phyloP scores from a whole-genome alignment of 2,329 filamentous ascomycete genomes.

The Talaromyces piceae region DNA sequence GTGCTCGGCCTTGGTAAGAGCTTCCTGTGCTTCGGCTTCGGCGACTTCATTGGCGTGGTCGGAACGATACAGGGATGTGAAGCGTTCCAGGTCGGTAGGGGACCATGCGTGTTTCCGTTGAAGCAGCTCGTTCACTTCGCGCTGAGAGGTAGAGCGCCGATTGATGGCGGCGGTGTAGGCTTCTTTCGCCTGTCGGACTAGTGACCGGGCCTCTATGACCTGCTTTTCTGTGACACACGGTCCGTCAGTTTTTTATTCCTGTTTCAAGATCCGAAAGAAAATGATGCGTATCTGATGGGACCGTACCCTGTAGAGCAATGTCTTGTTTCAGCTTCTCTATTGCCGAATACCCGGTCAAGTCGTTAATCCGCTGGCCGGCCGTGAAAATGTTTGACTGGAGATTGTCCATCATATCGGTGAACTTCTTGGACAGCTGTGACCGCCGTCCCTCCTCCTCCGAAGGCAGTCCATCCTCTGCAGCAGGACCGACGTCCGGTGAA shows the following conservation, averaged over 20 bases:
- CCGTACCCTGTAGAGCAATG: conserved; percentile 59
- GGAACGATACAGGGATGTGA: conserved; percentile 82
- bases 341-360: conserved; percentile 85
- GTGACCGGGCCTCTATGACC: conserved; percentile 49
- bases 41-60: conserved; percentile 90
- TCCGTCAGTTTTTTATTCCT: not conserved
- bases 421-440: conserved; percentile 52
- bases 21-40: conserved; percentile 64
- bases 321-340: conserved; percentile 79
- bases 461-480: conserved; percentile 17
- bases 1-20: conserved; percentile 66
- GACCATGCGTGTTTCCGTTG: conserved; percentile 93
- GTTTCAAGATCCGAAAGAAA: not conserved
- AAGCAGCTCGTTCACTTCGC: conserved; percentile 88
- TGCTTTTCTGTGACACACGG: conserved; percentile 40
- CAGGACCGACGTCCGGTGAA: not conserved
- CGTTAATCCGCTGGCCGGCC: conserved; percentile 83
- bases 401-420: conserved; percentile 76
- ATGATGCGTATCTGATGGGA: conserved; percentile 12
- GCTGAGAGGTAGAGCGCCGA: conserved; percentile 78
- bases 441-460: conserved; percentile 39
- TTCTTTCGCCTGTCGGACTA: conserved; percentile 64
- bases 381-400: conserved; percentile 76
- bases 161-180: conserved; percentile 77
- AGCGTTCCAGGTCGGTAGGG: conserved; percentile 79